phyloP scores from a whole-genome alignment of 176 grass and related monocot species.

The Aechmea fasciata region DNA sequence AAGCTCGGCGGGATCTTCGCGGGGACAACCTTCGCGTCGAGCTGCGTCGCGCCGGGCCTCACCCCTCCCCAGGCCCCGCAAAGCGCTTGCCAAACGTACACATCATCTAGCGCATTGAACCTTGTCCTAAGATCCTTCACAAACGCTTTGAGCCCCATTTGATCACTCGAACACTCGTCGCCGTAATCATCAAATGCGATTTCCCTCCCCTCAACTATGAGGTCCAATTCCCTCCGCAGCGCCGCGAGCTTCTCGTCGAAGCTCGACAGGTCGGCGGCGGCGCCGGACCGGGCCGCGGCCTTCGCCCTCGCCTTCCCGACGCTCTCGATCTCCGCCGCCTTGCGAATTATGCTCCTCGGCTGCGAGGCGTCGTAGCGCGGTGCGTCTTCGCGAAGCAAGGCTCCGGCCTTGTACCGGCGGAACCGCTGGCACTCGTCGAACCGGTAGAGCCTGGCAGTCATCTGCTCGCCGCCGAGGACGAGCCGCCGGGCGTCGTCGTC shows the following conservation, averaged over 20 bases:
- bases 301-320: neutral
- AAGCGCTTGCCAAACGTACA: slow-evolving; percentile 23
- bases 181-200: too few species aligned
- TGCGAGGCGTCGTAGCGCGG: neutral
- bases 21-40: neutral
- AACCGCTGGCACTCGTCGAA: slow-evolving; percentile 19
- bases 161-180: neutral
- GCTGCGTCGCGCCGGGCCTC: slow-evolving; percentile 6
- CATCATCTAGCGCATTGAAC: slow-evolving; percentile 19
- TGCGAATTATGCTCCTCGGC: neutral
- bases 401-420: slow-evolving; percentile 1
- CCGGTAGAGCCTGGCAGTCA: slow-evolving; percentile 9
- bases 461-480: slow-evolving; percentile 18
- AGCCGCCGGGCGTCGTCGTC: slow-evolving; percentile 3
- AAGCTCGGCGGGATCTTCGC: slow-evolving; percentile 9
- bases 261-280: neutral
- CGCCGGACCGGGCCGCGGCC: neutral
- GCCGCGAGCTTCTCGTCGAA: neutral
- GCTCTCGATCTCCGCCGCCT: slow-evolving; percentile 4
- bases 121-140: slow-evolving; percentile 14
- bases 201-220: neutral
- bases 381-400: neutral
- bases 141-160: slow-evolving; percentile 9
- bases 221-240: slow-evolving; percentile 6
- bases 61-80: slow-evolving; percentile 29